A percentile compares a stretch with the other conserved stretches of the same genome.
Evolutionary conservation across 2,329 filamentous ascomycete species (phyloP).

Genomic region (Knufia petricola): DNA sequence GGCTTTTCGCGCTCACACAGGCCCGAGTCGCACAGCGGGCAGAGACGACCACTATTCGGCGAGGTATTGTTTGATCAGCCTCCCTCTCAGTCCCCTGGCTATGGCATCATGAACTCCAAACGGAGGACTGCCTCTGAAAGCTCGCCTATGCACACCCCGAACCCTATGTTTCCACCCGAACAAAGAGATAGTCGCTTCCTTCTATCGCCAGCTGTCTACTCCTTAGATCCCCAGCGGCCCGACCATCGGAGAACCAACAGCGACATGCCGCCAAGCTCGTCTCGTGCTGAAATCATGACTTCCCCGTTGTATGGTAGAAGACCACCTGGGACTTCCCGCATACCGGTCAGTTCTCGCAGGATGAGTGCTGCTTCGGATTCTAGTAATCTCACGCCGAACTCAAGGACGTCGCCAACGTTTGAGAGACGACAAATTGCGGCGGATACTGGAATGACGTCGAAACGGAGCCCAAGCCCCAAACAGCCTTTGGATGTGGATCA

Average conservation of each 20-base stretch:
- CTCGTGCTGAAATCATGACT: neutral
- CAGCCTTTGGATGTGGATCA: slow-evolving; percentile 22
- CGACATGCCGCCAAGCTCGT: slow-evolving; percentile 14
- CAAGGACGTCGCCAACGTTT: slow-evolving; percentile 28
- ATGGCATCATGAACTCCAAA: slow-evolving; percentile 49
- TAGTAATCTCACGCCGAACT: slow-evolving; percentile 29
- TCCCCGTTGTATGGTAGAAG: neutral
- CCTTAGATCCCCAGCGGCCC: neutral
- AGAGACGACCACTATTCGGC: slow-evolving; percentile 49
- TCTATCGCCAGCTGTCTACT: neutral
- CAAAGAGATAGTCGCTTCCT: slow-evolving; percentile 2
- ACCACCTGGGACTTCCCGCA: slow-evolving; percentile 32
- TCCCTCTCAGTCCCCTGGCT: slow-evolving; percentile 34
- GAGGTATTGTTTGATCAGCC: slow-evolving; percentile 54
- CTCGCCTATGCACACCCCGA: slow-evolving; percentile 46
- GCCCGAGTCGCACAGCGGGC: neutral
- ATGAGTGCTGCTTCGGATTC: slow-evolving; percentile 33
- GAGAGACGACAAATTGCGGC: slow-evolving; percentile 25
- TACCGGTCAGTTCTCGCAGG: slow-evolving; percentile 36
- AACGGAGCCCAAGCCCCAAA: slow-evolving; percentile 34
- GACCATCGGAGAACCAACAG: slow-evolving; percentile 20
- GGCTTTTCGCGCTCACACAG: neutral
- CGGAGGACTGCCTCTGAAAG: slow-evolving; percentile 62
- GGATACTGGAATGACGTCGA: slow-evolving; percentile 31
- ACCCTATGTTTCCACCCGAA: slow-evolving; percentile 29